Percentiles rank a stretch among this genome's conserved stretches.
Evolutionary conservation across 352 stramenopile genomes (phyloP).

Genomic region (Globisporangium rhizosaccharum): DNA sequence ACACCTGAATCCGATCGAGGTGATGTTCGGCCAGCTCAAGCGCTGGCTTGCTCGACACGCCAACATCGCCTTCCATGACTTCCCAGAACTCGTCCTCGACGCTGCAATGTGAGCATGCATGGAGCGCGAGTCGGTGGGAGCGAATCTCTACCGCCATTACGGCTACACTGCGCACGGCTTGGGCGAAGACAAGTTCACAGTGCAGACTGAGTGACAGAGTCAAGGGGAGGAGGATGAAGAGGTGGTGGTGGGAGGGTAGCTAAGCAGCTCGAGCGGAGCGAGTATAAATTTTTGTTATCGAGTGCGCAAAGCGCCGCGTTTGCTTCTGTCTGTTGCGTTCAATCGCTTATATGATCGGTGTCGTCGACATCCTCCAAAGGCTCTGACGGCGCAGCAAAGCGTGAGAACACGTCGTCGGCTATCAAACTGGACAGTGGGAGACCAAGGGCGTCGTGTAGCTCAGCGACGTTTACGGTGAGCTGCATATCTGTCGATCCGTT

Average conservation of each 20-base stretch:
- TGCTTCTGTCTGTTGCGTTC: not conserved
- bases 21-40: slow-evolving; percentile 19
- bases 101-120: slow-evolving; percentile 14
- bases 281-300: not conserved
- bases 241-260: no score
- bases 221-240: not conserved
- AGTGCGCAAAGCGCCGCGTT: not conserved
- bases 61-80: slow-evolving; percentile 12
- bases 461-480: not conserved
- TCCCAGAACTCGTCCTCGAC: slow-evolving; percentile 6
- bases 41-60: slow-evolving; percentile 13
- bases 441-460: not conserved
- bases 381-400: not conserved
- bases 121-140: not conserved
- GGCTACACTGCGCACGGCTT: not conserved
- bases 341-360: not conserved
- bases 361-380: not conserved
- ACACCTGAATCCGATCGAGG: slow-evolving; percentile 21
- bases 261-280: not conserved
- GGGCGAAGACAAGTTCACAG: not conserved
- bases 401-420: not conserved
- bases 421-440: not conserved
- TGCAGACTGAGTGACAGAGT: not conserved
- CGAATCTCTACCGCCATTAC: not conserved
- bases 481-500: not conserved